Evolutionary conservation across 768 basidiomycete species (phyloP), one percentile per base, ranked within the genome.

Genomic region (Boletus sp.): DNA sequence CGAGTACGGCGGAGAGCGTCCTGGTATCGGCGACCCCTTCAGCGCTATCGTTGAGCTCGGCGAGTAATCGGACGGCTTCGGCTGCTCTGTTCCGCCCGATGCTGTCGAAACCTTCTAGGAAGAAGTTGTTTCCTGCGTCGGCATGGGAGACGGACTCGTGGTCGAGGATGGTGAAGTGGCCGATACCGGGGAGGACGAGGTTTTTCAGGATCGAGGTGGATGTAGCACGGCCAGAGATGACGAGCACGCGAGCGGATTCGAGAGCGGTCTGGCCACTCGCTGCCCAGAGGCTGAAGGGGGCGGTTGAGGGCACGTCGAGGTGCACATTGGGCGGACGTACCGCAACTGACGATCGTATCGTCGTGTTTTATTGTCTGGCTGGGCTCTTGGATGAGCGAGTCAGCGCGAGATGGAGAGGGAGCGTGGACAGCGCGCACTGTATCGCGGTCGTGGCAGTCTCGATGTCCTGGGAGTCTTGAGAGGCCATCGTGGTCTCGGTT

Each of bases 61-160:
- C 66, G 11, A 98, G 78, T 47, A 88, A 77, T 17, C 80, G 77
- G 17, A 90, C 90, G 1, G 87, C 85, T 68, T 98, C 91, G 47
- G 81, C 69, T 0, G 96, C 93, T 33, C 91, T 83, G 51, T 78
- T 78, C 68, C 85, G 87, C 6, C 92, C 93, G 42, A 98, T 78
- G 62, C 87, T 90, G n/a, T 81, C 72, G 5, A 73, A 70, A 0
- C 84, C 88, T 38, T 88, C 82, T 25, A 99, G 77, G 74, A 98
- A 99, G 76, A 99, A 99, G 75, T 98, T 98, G 77, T 93, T 92
- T 1, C 94, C 94, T 0, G 93, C 85, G 63, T 98, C 95, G 53
- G 84, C 81, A 1, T 83, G 77, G 0, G 84, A 78, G 29, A 87
- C 86, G 37, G 69, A 51, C 3, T 71, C 67, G 23, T 80, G 72